Conservation (phyloP, 495 filamentous ascomycete species). For the Penicillium goetzii region DNA sequence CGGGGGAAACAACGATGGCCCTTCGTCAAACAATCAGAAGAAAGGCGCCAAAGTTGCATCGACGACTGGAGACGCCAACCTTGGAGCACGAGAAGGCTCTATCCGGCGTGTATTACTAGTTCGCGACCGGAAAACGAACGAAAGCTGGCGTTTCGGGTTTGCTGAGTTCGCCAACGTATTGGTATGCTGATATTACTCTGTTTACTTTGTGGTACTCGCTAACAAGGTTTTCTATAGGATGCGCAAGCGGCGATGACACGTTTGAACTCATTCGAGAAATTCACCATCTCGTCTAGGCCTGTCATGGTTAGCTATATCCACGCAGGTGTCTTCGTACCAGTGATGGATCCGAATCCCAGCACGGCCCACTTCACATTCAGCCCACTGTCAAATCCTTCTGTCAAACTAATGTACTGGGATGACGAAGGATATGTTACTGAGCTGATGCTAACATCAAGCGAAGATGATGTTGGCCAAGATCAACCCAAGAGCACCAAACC, state of each 20-base stretch:
- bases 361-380: conserved; percentile 70
- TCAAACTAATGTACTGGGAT: conserved; percentile 84
- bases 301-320: conserved; percentile 81
- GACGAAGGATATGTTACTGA: conserved; percentile 75
- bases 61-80: conserved; percentile 69
- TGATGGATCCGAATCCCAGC: conserved; percentile 59
- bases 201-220: conserved; percentile 11
- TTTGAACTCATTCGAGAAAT: conserved; percentile 75
- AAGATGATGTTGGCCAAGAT: conserved; percentile 33
- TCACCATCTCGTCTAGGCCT: conserved; percentile 80
- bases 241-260: conserved; percentile 77
- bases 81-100: conserved; percentile 77
- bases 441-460: conserved; percentile 59
- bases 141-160: conserved; percentile 88
- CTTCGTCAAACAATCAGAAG: conserved; percentile 37
- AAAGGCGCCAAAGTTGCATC: conserved; percentile 72
- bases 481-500: conserved; percentile 37
- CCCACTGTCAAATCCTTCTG: conserved; percentile 67
- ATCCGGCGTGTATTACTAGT: conserved; percentile 79
- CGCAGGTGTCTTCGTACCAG: conserved; percentile 82
- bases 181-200: conserved; percentile 35
- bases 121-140: conserved; percentile 71
- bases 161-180: conserved; percentile 77
- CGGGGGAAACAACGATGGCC: conserved; percentile 25
- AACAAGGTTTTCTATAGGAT: conserved; percentile 56